phyloP scores from a whole-genome alignment of 2,329 filamentous ascomycete species.

The Colletotrichum cordylinicola region DNA sequence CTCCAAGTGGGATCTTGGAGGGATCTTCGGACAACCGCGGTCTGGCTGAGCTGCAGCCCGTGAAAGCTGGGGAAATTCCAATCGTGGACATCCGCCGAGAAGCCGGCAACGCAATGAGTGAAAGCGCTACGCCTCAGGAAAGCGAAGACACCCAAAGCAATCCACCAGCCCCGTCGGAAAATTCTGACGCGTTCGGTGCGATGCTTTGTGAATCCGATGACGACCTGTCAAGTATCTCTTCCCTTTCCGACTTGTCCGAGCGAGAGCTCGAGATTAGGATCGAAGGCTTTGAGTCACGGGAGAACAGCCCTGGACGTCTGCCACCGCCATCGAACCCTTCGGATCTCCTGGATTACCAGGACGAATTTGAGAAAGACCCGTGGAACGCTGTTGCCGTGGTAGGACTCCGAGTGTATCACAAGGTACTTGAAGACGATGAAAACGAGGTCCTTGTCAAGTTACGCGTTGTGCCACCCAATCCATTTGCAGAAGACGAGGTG shows the following conservation, averaged over 20 bases:
- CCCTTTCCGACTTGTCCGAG: conserved; percentile 45
- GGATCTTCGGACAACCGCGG: not conserved
- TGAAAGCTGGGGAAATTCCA: not conserved
- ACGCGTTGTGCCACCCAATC: conserved; percentile 43
- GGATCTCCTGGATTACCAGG: conserved; percentile 46
- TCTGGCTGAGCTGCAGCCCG: not conserved
- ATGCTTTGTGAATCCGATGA: conserved; percentile 28
- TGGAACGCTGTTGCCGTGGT: conserved; percentile 63
- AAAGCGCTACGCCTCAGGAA: conserved; percentile 25
- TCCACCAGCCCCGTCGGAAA: not conserved
- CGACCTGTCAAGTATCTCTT: conserved; percentile 33
- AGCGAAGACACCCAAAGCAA: conserved; percentile 18
- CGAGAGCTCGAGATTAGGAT: conserved; percentile 38
- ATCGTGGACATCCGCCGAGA: not conserved
- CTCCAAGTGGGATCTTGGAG: not conserved
- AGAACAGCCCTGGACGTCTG: conserved; percentile 15
- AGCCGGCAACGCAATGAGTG: conserved; percentile 1
- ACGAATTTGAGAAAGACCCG: conserved; percentile 58
- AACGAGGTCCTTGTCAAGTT: conserved; percentile 41
- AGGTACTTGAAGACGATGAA: conserved; percentile 38
- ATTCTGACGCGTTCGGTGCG: conserved; percentile 22
- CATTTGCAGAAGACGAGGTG: conserved; percentile 29
- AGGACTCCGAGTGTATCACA: conserved; percentile 59
- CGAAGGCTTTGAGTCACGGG: conserved; percentile 21
- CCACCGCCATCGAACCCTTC: conserved; percentile 6